phyloP scores from a whole-genome alignment of 208 protist genomes.

The Crithidia mellificae region DNA sequence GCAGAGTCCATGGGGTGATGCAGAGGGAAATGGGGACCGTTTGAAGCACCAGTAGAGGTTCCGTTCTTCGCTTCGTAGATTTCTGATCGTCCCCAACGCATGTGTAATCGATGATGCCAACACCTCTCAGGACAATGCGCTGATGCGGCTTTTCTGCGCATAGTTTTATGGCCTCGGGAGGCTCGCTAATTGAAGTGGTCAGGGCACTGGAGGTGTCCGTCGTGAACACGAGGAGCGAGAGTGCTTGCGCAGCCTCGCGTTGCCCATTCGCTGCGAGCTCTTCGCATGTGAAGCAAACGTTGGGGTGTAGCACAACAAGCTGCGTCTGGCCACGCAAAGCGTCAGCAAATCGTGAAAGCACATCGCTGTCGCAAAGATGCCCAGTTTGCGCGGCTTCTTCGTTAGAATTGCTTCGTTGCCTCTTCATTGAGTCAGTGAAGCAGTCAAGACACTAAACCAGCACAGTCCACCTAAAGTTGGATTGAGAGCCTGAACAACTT shows the following conservation, averaged over 20 bases:
- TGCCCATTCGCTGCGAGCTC: not conserved
- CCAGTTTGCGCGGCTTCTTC: too few relatives aligned
- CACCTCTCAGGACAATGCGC: not conserved
- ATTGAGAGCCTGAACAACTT: too few relatives aligned
- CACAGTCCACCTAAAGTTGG: too few relatives aligned
- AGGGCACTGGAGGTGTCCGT: not conserved
- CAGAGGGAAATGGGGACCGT: conserved; percentile 8
- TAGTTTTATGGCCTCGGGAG: too few relatives aligned
- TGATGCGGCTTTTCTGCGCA: not conserved
- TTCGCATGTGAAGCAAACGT: not conserved
- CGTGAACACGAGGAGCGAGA: not conserved
- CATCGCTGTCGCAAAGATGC: too few relatives aligned
- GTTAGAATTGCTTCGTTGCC: too few relatives aligned
- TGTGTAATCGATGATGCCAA: conserved; percentile 6
- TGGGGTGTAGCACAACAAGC: not conserved
- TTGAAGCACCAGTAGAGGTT: not conserved
- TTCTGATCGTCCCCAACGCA: not conserved
- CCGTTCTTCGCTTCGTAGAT: not conserved
- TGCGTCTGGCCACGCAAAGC: not conserved
- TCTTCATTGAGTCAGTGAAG: too few relatives aligned
- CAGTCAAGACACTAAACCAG: too few relatives aligned
- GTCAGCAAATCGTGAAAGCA: too few relatives aligned
- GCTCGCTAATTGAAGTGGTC: too few relatives aligned
- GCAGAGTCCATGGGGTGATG: not conserved
- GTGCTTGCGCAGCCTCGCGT: not conserved